These are phyloP conservation scores for Akanthomyces dipterigenus DNA, from an alignment of 2,329 filamentous ascomycete genomes.

Conservation along the genomic window DNA sequence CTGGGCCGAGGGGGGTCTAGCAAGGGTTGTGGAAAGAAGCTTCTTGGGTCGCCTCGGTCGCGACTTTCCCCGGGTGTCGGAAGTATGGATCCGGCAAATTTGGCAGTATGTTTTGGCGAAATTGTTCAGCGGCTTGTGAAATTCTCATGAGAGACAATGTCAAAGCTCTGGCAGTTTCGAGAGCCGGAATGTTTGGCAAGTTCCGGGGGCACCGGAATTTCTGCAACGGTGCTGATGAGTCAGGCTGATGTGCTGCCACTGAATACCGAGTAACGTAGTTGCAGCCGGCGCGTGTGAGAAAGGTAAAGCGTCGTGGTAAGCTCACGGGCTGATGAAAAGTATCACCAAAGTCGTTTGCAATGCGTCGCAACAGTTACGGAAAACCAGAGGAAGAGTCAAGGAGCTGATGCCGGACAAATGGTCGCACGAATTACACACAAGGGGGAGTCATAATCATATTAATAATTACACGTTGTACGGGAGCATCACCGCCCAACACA, in stretches of 20 bases:
- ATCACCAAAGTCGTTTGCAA: not conserved
- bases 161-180: not conserved
- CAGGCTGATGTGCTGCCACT: conserved; percentile 4
- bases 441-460: not conserved
- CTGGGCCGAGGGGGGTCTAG: not conserved
- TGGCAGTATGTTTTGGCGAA: not conserved
- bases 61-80: conserved; percentile 3
- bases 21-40: not conserved
- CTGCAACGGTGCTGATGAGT: not conserved
- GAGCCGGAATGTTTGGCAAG: not conserved
- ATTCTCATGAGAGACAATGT: not conserved
- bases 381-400: not conserved
- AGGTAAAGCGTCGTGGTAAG: not conserved
- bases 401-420: not conserved
- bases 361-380: not conserved
- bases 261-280: not conserved
- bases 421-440: not conserved
- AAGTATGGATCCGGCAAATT: conserved; percentile 6
- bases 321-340: not conserved
- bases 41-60: conserved; percentile 1
- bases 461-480: conserved; percentile 3
- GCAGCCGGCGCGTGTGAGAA: not conserved
- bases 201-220: not conserved
- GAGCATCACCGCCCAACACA: conserved; percentile 1
- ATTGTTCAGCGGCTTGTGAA: not conserved